Percentiles rank a stretch among this genome's conserved stretches.
Conservation (phyloP, 208 protist species). For the Trypanosoma lewisi region DNA sequence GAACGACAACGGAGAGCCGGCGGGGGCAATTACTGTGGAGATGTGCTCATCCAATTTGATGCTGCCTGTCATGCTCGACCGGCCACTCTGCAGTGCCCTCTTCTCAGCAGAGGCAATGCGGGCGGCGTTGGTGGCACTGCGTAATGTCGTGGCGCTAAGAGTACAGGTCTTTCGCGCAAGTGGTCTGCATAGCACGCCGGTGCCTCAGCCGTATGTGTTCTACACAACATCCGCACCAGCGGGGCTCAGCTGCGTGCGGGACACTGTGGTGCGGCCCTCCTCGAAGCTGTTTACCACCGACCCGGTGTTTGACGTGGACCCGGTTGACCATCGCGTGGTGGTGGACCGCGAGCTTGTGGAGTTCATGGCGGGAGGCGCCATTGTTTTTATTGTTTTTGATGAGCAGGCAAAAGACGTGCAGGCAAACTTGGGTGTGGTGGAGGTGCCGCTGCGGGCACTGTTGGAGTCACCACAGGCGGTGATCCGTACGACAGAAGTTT, state of each 20-base stretch:
- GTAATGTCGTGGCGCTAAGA: slow-evolving; percentile 57
- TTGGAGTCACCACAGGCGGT: slow-evolving; percentile 55
- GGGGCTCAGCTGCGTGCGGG: slow-evolving; percentile 52
- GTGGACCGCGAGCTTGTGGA: slow-evolving; percentile 60
- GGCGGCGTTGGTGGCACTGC: slow-evolving; percentile 63
- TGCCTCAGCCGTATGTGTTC: slow-evolving; percentile 82
- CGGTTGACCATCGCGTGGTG: slow-evolving; percentile 74
- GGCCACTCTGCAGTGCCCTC: slow-evolving; percentile 19
- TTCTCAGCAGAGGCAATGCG: slow-evolving; percentile 40
- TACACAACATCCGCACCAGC: slow-evolving; percentile 59
- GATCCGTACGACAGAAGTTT: slow-evolving; percentile 44
- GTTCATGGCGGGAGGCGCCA: slow-evolving; percentile 54
- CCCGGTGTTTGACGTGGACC: slow-evolving; percentile 61
- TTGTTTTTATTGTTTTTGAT: slow-evolving; percentile 87
- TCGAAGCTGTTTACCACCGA: slow-evolving; percentile 44
- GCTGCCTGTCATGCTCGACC: slow-evolving; percentile 62
- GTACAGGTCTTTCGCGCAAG: slow-evolving; percentile 70
- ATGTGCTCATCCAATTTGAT: slow-evolving; percentile 53
- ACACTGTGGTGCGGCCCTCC: slow-evolving; percentile 62
- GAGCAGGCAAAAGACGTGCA: slow-evolving; percentile 58
- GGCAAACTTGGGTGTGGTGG: slow-evolving; percentile 61
- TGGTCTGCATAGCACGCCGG: slow-evolving; percentile 28
- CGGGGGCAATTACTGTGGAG: slow-evolving; percentile 52
- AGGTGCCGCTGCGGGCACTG: slow-evolving; percentile 68
- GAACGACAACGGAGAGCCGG: slow-evolving; percentile 37